Base-by-base conservation (phyloP, 2,329 filamentous ascomycete genomes). In the Xylariaceae sp. region DNA sequence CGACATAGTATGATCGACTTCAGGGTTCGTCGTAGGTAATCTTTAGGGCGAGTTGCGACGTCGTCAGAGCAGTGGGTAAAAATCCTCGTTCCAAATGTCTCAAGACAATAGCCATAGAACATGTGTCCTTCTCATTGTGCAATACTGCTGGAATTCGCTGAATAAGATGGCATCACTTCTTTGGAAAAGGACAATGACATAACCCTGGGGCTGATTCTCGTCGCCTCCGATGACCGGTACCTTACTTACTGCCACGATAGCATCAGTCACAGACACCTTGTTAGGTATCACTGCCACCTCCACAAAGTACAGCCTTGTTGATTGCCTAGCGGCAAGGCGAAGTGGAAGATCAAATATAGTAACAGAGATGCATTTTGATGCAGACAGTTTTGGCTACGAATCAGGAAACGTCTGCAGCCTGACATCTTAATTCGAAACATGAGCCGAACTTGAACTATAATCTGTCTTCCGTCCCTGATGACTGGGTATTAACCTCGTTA, bases 311-410 rank as follows among this genome's bases (percentile, higher is more conserved):
- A 54, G 56, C 56, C 55, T 50, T 50, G 19, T 43, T 22, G 6
- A 43, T 42, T 49, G 51, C 51, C 48, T 51, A 48, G 48, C 40
- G 48, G 45, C 53, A 54, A 47, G 50, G 55, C 53, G 53, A 58
- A 58, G 55, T 42, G 31, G 31, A 18, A 40, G 22, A 33, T 45
- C 53, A 58, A 58, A 58, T 58, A 51, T 58, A 56, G 53, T 53
- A 56, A 48, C 31, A 17, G 18, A 33, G 19, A 16, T 33, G 42
- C 28, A 22, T 31, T 11, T 12, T 2, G 10, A 34, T 41, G 31
- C 34, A 41, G 46, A 38, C 40, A 36, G 45, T 13, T 39, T 11
- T 43, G 55, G 49, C 49, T 47, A 33, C 18, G 22, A 19, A 50
- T 44, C 36, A 50, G 18, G 45, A 14, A 34, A n/a, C 36, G 42